A percentile compares a stretch with the other conserved stretches of the same genome.
Evolutionary conservation across 2,329 filamentous ascomycete species (phyloP).

Genomic region (Fusarium pseudocircinatum): DNA sequence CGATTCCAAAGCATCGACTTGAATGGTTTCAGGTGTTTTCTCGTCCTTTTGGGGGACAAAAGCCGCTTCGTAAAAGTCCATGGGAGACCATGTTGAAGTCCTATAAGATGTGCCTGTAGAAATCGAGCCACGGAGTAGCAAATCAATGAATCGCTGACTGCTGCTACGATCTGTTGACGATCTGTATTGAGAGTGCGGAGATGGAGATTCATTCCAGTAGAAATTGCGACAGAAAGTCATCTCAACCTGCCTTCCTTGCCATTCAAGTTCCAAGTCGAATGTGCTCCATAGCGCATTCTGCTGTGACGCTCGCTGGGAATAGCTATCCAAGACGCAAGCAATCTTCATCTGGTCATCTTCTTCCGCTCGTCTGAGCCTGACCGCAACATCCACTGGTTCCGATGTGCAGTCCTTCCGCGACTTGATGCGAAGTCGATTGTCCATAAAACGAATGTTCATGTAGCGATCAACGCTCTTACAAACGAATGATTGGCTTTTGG

Average conservation of each 20-base stretch:
- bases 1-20: slow-evolving; percentile 57
- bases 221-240: slow-evolving; percentile 49
- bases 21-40: slow-evolving; percentile 49
- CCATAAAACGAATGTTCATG: slow-evolving; percentile 24
- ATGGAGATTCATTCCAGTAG: slow-evolving; percentile 55
- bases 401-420: slow-evolving; percentile 19
- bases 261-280: slow-evolving; percentile 46
- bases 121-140: slow-evolving; percentile 44
- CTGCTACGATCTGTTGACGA: slow-evolving; percentile 42
- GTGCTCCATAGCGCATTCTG: slow-evolving; percentile 51
- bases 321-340: not conserved
- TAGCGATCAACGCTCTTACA: slow-evolving; percentile 36
- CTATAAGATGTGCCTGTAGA: not conserved
- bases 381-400: slow-evolving; percentile 4
- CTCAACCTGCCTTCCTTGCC: slow-evolving; percentile 36
- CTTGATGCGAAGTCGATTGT: slow-evolving; percentile 25
- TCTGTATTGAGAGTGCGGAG: slow-evolving; percentile 46
- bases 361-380: slow-evolving; percentile 41
- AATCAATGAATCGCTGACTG: slow-evolving; percentile 51
- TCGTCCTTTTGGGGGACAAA: slow-evolving; percentile 65
- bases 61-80: slow-evolving; percentile 75
- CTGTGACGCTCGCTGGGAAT: slow-evolving; percentile 20
- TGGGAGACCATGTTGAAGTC: slow-evolving; percentile 53
- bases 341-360: slow-evolving; percentile 19
- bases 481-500: slow-evolving; percentile 3